Conservation (phyloP, 306 rosid genomes). For the Arachis hypogaea region DNA sequence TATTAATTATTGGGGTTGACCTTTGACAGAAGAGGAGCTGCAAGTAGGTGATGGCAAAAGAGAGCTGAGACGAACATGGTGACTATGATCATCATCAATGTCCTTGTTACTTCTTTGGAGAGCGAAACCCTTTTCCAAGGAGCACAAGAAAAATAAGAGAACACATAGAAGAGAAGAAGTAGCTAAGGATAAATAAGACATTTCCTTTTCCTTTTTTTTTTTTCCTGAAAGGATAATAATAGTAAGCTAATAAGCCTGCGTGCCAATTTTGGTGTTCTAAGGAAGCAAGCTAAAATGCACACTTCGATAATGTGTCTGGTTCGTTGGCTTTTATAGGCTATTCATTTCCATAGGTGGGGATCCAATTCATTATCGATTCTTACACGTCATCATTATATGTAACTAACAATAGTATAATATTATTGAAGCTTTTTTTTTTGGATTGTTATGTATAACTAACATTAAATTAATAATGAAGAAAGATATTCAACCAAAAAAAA, state of each 20-base stretch:
- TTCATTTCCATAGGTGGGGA: background rate
- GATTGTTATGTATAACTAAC: too few species aligned
- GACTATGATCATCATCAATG: conserved; percentile 5
- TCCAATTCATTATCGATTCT: conserved; percentile 1
- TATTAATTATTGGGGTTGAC: conserved; percentile 30
- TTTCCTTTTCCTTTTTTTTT: background rate
- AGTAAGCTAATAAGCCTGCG: background rate
- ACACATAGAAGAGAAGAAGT: background rate
- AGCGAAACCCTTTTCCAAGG: conserved; percentile 33
- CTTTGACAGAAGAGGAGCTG: conserved; percentile 50
- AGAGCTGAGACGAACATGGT: conserved; percentile 46
- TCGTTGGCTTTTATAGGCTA: conserved; percentile 41
- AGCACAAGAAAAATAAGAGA: background rate
- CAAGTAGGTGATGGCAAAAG: conserved; percentile 65
- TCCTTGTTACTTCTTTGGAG: conserved; percentile 31
- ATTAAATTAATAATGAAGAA: too few species aligned
- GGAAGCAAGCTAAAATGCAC: background rate
- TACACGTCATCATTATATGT: conserved; percentile 29
- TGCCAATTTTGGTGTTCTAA: background rate
- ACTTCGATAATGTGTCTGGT: background rate
- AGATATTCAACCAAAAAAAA: too few species aligned
- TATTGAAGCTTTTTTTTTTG: too few species aligned
- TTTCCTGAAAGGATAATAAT: background rate
- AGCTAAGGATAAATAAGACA: conserved; percentile 31
- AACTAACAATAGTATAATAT: background rate